Evolutionary conservation across 1,284 basidiomycete genomes (phyloP).

Genomic region (Ustilago loliicola): DNA sequence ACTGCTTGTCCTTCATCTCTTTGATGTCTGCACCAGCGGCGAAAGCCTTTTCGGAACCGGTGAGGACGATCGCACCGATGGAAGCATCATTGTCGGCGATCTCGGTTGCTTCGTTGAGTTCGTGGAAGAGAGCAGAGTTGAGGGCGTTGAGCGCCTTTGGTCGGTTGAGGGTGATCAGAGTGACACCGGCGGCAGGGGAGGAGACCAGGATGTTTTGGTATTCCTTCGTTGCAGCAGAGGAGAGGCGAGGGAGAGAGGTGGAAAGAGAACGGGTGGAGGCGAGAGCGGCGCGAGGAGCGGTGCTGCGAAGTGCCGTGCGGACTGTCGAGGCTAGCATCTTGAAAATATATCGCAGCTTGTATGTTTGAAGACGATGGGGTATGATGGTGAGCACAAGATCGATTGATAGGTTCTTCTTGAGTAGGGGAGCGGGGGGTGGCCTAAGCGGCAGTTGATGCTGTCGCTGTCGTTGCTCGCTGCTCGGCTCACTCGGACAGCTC

Average conservation of each 20-base stretch:
- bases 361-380: neutral
- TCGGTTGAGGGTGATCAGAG: constrained; percentile 91
- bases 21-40: constrained; percentile 94
- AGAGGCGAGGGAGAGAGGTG: constrained; percentile 57
- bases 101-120: constrained; percentile 84
- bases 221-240: constrained; percentile 28
- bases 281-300: constrained; percentile 29
- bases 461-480: neutral
- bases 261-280: constrained; percentile 46
- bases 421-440: constrained; percentile 11
- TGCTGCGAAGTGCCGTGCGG: constrained; percentile 45
- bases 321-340: constrained; percentile 43
- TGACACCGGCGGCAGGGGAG: constrained; percentile 80
- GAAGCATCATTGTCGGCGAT: constrained; percentile 75
- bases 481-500: constrained; percentile 27
- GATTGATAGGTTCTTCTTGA: constrained; percentile 16
- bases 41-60: constrained; percentile 92
- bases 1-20: constrained; percentile 92
- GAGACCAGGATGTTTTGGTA: constrained; percentile 82
- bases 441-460: constrained; percentile 18
- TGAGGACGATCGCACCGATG: constrained; percentile 86
- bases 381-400: neutral
- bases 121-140: constrained; percentile 73
- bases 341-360: neutral
- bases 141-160: constrained; percentile 89